Evolutionary conservation across 306 rosid genomes (phyloP).

Genomic region (Clitoria ternatea): DNA sequence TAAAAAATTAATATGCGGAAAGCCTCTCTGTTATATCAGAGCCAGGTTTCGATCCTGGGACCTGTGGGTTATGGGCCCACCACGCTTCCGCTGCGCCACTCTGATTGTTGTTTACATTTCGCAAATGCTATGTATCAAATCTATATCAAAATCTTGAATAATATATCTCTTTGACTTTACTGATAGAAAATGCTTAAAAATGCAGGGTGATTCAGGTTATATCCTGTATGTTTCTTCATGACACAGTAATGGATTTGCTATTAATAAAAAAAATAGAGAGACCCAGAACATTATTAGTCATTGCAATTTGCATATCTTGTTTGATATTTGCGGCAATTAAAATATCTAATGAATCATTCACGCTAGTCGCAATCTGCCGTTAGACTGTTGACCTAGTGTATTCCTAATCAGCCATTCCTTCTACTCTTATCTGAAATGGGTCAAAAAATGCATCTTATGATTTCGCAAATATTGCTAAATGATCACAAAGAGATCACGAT

Average conservation of each 20-base stretch:
- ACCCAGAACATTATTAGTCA: too few species aligned
- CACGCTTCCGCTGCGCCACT: constrained; percentile 86
- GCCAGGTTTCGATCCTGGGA: constrained; percentile 78
- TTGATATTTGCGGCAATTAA: not conserved
- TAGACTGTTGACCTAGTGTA: not conserved
- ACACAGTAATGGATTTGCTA: too few species aligned
- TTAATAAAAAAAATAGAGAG: too few species aligned
- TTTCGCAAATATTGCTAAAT: not conserved
- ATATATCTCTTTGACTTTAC: too few species aligned
- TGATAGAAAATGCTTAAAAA: too few species aligned
- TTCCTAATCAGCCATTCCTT: not conserved
- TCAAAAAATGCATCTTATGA: not conserved
- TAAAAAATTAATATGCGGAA: not conserved
- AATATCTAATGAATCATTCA: not conserved
- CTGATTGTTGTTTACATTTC: constrained; percentile 13
- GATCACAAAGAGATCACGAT: not conserved
- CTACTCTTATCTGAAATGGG: not conserved
- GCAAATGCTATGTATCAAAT: not conserved
- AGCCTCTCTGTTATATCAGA: constrained; percentile 39
- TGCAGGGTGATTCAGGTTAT: not conserved
- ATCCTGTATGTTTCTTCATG: too few species aligned
- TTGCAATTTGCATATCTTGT: not conserved
- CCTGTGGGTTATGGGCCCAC: constrained; percentile 82
- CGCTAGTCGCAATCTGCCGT: not conserved
- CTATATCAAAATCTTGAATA: too few species aligned